A percentile compares a stretch with the other conserved stretches of the same genome.
Conservation (phyloP, 805 yeast species). For the Candida ipomoeae region DNA sequence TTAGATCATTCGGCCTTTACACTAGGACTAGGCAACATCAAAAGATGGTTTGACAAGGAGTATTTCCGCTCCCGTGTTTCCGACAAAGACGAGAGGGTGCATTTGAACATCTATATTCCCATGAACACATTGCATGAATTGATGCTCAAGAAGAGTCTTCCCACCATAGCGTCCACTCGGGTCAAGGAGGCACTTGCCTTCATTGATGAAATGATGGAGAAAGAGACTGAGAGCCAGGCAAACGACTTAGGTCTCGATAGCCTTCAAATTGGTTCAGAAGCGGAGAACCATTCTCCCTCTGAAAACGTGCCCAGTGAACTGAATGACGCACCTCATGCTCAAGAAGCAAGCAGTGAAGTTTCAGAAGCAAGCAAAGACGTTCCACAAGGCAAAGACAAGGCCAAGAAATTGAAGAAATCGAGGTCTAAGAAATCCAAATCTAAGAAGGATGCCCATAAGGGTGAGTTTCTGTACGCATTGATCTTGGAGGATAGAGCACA, state of each 20-base stretch:
- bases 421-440: background rate
- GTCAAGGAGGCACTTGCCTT: slow-evolving; percentile 63
- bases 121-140: slow-evolving; percentile 35
- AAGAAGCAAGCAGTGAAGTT: background rate
- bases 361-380: background rate
- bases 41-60: slow-evolving; percentile 52
- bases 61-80: slow-evolving; percentile 25
- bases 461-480: slow-evolving; percentile 20
- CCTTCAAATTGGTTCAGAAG: slow-evolving; percentile 2
- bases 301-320: background rate
- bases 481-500: slow-evolving; percentile 39
- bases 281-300: background rate
- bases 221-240: slow-evolving; percentile 7
- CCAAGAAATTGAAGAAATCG: background rate
- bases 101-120: slow-evolving; percentile 46
- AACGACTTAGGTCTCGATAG: slow-evolving; percentile 2
- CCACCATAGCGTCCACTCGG: slow-evolving; percentile 53
- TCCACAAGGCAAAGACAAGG: background rate
- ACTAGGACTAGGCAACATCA: slow-evolving; percentile 64
- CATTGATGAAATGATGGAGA: slow-evolving; percentile 45
- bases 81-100: slow-evolving; percentile 17
- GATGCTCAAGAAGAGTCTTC: slow-evolving; percentile 35
- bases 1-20: slow-evolving; percentile 66
- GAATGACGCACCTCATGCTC: background rate
- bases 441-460: background rate